Percentiles rank a stretch among this genome's conserved stretches.
These are phyloP conservation scores for Flaveria linearis DNA, from an alignment of 129 eudicot genomes.

Conservation along the genomic window DNA sequence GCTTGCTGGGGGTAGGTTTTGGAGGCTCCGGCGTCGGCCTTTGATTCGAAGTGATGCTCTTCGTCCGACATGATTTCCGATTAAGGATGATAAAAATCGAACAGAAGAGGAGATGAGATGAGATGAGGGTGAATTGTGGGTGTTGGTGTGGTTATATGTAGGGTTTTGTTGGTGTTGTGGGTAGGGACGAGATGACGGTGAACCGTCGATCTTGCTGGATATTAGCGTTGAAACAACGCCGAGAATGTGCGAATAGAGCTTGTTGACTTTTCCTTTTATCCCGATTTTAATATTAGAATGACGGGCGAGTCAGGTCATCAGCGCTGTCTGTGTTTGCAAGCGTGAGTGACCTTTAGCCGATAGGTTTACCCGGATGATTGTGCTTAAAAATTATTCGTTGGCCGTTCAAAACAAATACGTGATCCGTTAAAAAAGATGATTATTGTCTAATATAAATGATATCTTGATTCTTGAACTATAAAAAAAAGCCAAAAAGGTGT, in stretches of 20 bases:
- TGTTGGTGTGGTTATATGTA: conserved; percentile 28
- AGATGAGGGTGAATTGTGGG: background rate
- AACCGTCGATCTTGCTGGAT: conserved; percentile 26
- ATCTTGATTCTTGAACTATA: too few species aligned
- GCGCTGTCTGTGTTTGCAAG: too few species aligned
- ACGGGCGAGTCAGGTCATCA: too few species aligned
- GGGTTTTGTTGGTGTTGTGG: conserved; percentile 26
- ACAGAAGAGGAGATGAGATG: background rate
- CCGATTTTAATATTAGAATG: background rate
- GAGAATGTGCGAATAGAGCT: conserved; percentile 19
- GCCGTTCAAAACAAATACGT: too few species aligned
- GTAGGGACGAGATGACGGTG: conserved; percentile 26
- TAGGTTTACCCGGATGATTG: too few species aligned
- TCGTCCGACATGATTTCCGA: conserved; percentile 53
- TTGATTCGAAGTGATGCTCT: conserved; percentile 55
- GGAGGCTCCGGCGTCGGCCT: conserved; percentile 58
- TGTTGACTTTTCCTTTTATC: conserved; percentile 18
- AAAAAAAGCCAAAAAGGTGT: too few species aligned
- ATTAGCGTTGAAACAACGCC: conserved; percentile 35
- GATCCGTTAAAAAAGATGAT: too few species aligned
- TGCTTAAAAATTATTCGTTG: too few species aligned
- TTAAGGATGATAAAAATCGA: background rate
- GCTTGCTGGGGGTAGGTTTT: conserved; percentile 55
- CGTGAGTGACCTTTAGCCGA: too few species aligned
- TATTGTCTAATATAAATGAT: too few species aligned